Conservation (phyloP, 345 rosid species). For the Turnera subulata region DNA sequence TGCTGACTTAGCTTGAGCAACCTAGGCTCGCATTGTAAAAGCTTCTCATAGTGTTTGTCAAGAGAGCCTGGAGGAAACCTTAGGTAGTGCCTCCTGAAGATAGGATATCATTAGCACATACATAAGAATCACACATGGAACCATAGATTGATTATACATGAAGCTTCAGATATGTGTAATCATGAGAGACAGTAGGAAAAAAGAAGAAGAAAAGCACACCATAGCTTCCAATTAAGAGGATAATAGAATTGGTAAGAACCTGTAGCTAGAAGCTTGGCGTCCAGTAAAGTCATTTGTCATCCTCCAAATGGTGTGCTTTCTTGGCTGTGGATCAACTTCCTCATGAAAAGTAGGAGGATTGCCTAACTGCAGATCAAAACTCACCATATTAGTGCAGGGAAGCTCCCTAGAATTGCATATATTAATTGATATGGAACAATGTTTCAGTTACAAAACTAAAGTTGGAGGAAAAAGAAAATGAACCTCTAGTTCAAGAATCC, state of each 20-base stretch:
- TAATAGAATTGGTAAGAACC: slow-evolving; percentile 21
- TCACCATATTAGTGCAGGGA: neutral
- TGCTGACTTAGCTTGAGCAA: slow-evolving; percentile 26
- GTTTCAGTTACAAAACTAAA: neutral
- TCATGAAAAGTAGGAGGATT: slow-evolving; percentile 31
- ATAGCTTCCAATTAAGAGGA: too few species aligned
- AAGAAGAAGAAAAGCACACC: too few species aligned
- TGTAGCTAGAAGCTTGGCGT: slow-evolving; percentile 36
- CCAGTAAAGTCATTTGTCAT: slow-evolving; percentile 37
- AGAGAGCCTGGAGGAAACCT: slow-evolving; percentile 39
- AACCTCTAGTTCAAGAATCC: slow-evolving; percentile 36
- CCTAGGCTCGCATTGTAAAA: slow-evolving; percentile 28
- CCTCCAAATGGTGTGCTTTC: slow-evolving; percentile 45
- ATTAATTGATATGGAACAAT: neutral
- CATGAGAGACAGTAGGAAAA: too few species aligned
- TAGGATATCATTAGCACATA: neutral
- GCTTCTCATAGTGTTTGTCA: slow-evolving; percentile 45
- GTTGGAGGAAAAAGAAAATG: neutral
- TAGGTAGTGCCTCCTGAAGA: slow-evolving; percentile 53
- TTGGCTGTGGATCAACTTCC: slow-evolving; percentile 40
- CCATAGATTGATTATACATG: too few species aligned
- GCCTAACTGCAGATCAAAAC: slow-evolving; percentile 28
- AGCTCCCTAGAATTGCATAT: neutral
- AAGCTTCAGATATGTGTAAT: too few species aligned
- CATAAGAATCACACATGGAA: neutral